Evolutionary conservation across 2,329 filamentous ascomycete species (phyloP), one percentile per base, ranked within the genome.

Genomic region (Botryosphaeria dothidea): DNA sequence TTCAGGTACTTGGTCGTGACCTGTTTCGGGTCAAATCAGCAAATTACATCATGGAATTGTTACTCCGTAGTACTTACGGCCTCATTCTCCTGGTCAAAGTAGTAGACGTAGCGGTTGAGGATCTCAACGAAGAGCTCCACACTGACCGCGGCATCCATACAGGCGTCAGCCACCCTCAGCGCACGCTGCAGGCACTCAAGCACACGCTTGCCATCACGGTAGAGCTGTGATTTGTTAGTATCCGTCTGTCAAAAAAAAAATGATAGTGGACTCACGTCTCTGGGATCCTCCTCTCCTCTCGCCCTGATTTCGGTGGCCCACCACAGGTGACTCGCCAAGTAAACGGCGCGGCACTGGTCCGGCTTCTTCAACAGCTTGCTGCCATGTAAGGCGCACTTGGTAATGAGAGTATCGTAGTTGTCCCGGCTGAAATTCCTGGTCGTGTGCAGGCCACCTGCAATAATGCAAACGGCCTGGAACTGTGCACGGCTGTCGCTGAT

Each of bases 61-160:
- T n/a, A n/a, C n/a, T n/a, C n/a, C n/a, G n/a, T n/a, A n/a, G 36
- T 27, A 78, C 84, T 79, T 78, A 87, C 95, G 69, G 93, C 93
- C 80, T 99, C 95, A 79, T 99, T 99, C 76, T 97, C 92, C 78
- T 99, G 94, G 78, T 99, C 95, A 81, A 97, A 99, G 82, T 98
- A 99, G 79, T 99, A 99, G 62, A 98, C 93, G 76, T 99, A 99
- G 78, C 95, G 89, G 78, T 99, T 97, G 64, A 99, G 82, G 68
- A 99, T 99, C 81, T 99, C 95, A 65, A 99, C 94, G 79, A 99
- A 99, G 56, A 99, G 85, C 80, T 99, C 96, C 52, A 99, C 95
- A 2, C 93, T 97, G 3, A 97, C 93, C 6, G 93, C 92, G 7
- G 93, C 95, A 79, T 99, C 96, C 95, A 99, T 99, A 81, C 95